Base-by-base conservation (phyloP, 208 protist species). In the Wallacemonas sp. region DNA sequence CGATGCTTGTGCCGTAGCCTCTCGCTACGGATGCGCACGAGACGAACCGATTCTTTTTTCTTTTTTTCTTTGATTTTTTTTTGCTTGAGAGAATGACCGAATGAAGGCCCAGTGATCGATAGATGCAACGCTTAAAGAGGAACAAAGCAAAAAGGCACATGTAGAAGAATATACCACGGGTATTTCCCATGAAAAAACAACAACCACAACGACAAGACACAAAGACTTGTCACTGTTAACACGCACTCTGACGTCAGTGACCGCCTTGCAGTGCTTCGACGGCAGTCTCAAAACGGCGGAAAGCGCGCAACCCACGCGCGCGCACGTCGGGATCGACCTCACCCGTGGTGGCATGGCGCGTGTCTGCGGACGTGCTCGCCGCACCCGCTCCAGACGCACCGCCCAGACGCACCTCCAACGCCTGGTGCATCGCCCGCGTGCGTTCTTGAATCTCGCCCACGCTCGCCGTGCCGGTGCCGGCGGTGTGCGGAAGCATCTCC, bases 221-320 rank as follows among this genome's bases (percentile, higher is more conserved):
- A 11, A 44, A 11, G 39, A 44, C 39, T 44, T 44, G 11, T n/a
- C 39, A 44, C 39, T 18, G 18, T n/a, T 18, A 44, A n/a, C 39
- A 18, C 11, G 12, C 39, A 44, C 18, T 44, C 12, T 44, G 12
- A 44, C 14, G 50, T 57, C 26, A 49, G 12, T 25, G 16, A 22
- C 38, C 57, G 33, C 39, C 1, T 28, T 49, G 44, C 1, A 74
- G 57, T 11, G 61, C 61, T 41, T 57, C 26, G 55, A 79, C 61
- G n/a, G 69, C 67, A 4, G 70, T 54, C 41, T 79, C 67, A 5
- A 79, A 54, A 41, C 74, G 67, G 5, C 68, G 57, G 44, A 79
- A 79, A 2, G 67, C 74, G 26, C 42, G 44, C 20, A 79, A 23
- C 3, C 57, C 38, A 20, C 65, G 52, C 12, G 57, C 74, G 45